Evolutionary conservation across 345 rosid species (phyloP).

Genomic region (Citrus inodora): DNA sequence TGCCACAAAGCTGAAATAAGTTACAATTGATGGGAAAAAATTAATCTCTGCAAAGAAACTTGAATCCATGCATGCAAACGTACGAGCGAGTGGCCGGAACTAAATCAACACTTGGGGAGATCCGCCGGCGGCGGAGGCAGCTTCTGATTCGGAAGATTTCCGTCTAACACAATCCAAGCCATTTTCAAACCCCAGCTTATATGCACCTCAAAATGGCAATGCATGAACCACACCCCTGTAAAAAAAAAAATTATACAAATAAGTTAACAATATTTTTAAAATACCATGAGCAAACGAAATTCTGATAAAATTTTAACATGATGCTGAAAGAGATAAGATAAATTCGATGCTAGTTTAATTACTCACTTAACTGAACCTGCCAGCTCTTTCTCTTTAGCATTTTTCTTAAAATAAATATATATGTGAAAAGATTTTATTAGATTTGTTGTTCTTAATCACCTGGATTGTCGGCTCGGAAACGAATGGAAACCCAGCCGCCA

Average conservation of each 20-base stretch:
- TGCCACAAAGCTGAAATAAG: neutral
- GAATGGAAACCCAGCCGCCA: constrained; percentile 25
- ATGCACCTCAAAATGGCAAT: constrained; percentile 25
- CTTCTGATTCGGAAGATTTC: constrained; percentile 23
- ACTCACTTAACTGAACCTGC: no score
- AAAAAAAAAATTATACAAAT: no score
- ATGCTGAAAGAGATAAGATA: no score
- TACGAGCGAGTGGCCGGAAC: neutral
- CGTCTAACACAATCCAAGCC: constrained; percentile 28
- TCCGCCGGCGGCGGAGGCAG: constrained; percentile 30
- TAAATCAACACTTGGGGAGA: constrained; percentile 26
- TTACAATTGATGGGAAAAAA: neutral
- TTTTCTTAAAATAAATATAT: no score
- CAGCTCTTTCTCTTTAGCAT: no score
- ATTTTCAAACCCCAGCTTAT: constrained; percentile 31
- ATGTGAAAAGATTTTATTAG: neutral
- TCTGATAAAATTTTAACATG: no score
- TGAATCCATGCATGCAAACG: neutral
- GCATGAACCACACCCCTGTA: constrained; percentile 29
- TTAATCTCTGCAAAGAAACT: neutral
- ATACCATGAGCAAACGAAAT: no score
- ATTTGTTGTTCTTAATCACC: constrained; percentile 18
- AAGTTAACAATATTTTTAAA: neutral
- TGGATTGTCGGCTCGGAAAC: constrained; percentile 29
- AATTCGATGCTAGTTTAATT: no score